phyloP scores from a whole-genome alignment of 352 stramenopile species.

The Globisporangium barbulae region DNA sequence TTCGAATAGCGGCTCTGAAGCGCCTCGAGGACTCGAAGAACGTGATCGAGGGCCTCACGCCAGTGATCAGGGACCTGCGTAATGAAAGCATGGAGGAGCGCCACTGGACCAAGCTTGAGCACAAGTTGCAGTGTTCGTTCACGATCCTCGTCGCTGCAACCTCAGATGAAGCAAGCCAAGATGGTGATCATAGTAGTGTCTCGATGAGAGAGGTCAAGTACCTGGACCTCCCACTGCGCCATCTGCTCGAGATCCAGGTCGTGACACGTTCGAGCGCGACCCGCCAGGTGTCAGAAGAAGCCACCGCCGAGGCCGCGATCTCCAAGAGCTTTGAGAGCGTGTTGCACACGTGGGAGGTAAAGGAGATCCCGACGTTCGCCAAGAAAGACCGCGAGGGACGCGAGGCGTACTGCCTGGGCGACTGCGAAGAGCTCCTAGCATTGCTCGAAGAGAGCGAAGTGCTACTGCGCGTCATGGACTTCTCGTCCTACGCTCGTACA shows the following conservation, averaged over 20 bases:
- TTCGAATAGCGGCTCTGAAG: constrained; percentile 25
- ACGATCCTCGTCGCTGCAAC: not conserved
- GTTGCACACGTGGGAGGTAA: constrained; percentile 49
- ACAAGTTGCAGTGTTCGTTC: constrained; percentile 61
- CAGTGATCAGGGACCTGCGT: constrained; percentile 57
- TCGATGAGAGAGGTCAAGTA: constrained; percentile 7
- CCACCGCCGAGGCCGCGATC: constrained; percentile 61
- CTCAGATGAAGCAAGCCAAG: not conserved
- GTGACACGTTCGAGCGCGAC: constrained; percentile 38
- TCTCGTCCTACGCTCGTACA: constrained; percentile 58
- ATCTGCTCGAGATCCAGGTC: constrained; percentile 48
- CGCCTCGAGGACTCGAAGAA: constrained; percentile 37
- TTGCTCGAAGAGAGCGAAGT: constrained; percentile 75
- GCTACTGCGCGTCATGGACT: constrained; percentile 65
- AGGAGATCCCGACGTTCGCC: constrained; percentile 42
- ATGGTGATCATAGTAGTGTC: not conserved
- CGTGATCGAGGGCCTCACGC: constrained; percentile 42
- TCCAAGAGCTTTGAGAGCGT: constrained; percentile 56
- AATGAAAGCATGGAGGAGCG: constrained; percentile 55
- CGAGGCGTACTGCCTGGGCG: constrained; percentile 47
- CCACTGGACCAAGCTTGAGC: constrained; percentile 72
- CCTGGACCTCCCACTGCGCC: constrained; percentile 41
- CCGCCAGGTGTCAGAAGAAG: constrained; percentile 69
- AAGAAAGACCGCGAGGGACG: constrained; percentile 63
- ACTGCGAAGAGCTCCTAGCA: constrained; percentile 49